phyloP scores from a whole-genome alignment of 495 filamentous ascomycete species.

The Neurospora africana region DNA sequence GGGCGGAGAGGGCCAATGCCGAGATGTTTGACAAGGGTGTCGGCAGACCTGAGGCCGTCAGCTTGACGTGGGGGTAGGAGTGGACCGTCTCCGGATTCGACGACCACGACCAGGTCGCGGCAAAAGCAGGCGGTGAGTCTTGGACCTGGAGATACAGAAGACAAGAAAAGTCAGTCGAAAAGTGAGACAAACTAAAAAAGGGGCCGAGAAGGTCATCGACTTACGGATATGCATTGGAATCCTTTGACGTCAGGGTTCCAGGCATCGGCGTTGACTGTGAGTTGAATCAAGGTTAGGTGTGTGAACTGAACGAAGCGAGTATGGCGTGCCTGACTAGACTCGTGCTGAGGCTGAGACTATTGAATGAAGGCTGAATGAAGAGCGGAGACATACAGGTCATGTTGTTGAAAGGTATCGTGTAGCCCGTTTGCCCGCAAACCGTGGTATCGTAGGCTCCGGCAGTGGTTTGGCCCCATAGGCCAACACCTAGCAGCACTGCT shows the following conservation, averaged over 20 bases:
- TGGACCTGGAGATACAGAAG: constrained; percentile 11
- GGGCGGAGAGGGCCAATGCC: constrained; percentile 12
- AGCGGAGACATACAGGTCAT: constrained; percentile 15
- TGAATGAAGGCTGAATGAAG: background rate
- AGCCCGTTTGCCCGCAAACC: constrained; percentile 14
- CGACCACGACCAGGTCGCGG: constrained; percentile 21
- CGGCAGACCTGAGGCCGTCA: constrained; percentile 12
- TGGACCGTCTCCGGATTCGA: constrained; percentile 13
- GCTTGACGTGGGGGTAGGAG: constrained; percentile 25
- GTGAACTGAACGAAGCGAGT: background rate
- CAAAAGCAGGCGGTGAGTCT: constrained; percentile 20
- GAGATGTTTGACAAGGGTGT: constrained; percentile 21
- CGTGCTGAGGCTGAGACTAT: background rate
- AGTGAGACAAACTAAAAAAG: background rate
- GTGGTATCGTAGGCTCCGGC: constrained; percentile 12
- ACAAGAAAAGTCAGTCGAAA: background rate
- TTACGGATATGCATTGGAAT: constrained; percentile 19
- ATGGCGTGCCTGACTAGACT: background rate
- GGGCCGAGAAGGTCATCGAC: constrained; percentile 3
- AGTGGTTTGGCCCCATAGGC: constrained; percentile 9
- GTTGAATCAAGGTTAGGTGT: background rate
- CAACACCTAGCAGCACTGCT: background rate
- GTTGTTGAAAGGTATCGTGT: constrained; percentile 12
- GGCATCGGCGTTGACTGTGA: constrained; percentile 17
- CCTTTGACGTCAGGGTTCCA: constrained; percentile 20